Evolutionary conservation across 2,329 filamentous ascomycete species (phyloP).

Genomic region (Pseudocercospora cruenta): DNA sequence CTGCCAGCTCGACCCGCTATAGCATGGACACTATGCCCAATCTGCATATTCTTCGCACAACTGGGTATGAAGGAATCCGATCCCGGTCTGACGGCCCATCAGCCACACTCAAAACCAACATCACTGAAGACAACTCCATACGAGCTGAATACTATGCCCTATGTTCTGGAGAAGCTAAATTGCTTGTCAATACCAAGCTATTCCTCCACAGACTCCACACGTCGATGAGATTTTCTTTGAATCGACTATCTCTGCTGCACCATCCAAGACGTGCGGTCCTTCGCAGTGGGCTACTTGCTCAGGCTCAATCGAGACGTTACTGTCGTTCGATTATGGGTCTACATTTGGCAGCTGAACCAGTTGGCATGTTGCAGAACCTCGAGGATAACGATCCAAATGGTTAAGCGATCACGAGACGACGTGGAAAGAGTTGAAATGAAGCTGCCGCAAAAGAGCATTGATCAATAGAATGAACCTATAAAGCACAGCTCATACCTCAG

Average conservation of each 20-base stretch:
- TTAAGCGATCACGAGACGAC: neutral
- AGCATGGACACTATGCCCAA: neutral
- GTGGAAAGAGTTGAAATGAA: neutral
- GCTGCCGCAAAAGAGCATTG: neutral
- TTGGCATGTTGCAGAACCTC: neutral
- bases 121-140: neutral
- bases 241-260: neutral
- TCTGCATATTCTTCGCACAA: neutral
- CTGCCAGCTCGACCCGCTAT: neutral
- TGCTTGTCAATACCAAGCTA: neutral
- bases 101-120: slow-evolving; percentile 1
- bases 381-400: neutral
- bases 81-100: neutral
- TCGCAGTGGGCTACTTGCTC: neutral
- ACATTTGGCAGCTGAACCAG: too few species aligned
- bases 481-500: too few species aligned
- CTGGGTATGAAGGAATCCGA: neutral
- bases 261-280: neutral
- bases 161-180: neutral
- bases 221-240: neutral
- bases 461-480: neutral
- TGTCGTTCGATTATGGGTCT: too few species aligned
- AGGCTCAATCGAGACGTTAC: too few species aligned
- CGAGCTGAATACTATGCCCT: neutral
- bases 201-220: neutral